A percentile compares a stretch with the other conserved stretches of the same genome.
Conservation (phyloP, 192 early-diverging fungal genomes). For the Umbelopsis ramanniana region DNA sequence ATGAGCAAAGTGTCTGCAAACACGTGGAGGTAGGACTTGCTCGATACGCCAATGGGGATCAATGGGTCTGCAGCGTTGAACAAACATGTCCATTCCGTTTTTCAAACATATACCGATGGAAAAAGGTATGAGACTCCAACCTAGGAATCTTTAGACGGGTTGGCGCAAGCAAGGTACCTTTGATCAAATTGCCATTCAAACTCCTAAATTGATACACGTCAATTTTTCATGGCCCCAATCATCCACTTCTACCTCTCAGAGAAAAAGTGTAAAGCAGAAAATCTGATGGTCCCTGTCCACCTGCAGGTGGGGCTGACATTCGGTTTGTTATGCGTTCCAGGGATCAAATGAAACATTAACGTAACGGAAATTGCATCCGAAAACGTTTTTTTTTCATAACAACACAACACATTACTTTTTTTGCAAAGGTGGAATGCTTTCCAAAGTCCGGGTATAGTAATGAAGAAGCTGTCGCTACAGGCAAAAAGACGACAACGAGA, state of each 20-base stretch:
- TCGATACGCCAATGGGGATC: background rate
- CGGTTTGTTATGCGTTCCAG: background rate
- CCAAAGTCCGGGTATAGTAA: too few relatives aligned
- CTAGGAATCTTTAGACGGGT: too few relatives aligned
- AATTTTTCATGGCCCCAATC: background rate
- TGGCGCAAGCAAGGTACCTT: background rate
- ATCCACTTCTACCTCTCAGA: background rate
- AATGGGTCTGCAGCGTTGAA: background rate
- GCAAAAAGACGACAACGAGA: too few relatives aligned
- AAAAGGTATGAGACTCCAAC: too few relatives aligned
- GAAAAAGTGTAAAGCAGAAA: too few relatives aligned
- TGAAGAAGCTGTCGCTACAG: too few relatives aligned
- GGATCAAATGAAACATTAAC: constrained; percentile 3
- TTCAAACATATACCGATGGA: too few relatives aligned
- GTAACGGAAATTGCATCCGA: background rate
- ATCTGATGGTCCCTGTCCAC: background rate
- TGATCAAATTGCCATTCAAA: background rate
- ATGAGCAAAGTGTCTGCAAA: background rate
- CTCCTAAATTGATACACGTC: constrained; percentile 4
- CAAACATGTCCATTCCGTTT: too few relatives aligned
- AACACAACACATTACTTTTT: too few relatives aligned
- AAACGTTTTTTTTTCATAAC: background rate
- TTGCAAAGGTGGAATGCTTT: too few relatives aligned
- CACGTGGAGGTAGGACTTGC: background rate
- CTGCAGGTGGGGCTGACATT: background rate